phyloP scores from a whole-genome alignment of 2,329 filamentous ascomycete species.

The Exserohilum rostratum region DNA sequence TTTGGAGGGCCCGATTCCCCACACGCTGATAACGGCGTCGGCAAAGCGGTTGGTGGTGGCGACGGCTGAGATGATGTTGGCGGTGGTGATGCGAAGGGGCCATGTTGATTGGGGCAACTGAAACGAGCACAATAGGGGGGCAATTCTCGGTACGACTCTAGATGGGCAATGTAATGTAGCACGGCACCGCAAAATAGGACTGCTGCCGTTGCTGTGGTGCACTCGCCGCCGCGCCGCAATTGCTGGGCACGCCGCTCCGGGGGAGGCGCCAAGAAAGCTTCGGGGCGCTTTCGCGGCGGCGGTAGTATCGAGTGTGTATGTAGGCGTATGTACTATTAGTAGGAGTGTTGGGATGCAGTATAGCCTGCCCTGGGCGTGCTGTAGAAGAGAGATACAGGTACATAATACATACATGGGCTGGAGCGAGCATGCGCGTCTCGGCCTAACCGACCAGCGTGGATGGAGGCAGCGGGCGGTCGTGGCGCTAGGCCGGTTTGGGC shows the following conservation, averaged over 20 bases:
- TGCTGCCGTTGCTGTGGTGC: constrained; percentile 5
- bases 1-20: constrained; percentile 12
- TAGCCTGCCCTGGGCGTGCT: too few species aligned
- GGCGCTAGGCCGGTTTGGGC: constrained; percentile 13
- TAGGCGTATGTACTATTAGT: too few species aligned
- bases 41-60: constrained; percentile 3
- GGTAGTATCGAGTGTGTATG: too few species aligned
- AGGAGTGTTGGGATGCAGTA: too few species aligned
- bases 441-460: constrained; percentile 13
- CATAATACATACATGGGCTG: constrained; percentile 21
- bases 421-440: constrained; percentile 6
- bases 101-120: constrained; percentile 14
- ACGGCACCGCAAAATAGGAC: too few species aligned
- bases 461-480: constrained; percentile 7
- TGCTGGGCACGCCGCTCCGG: too few species aligned
- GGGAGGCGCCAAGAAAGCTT: constrained; percentile 9
- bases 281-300: too few species aligned
- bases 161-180: constrained; percentile 21
- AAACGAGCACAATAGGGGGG: constrained; percentile 21
- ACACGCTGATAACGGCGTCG: constrained; percentile 23
- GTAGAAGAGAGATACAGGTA: constrained; percentile 4
- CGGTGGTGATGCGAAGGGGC: not conserved
- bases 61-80: not conserved
- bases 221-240: constrained; percentile 18
- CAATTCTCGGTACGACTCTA: constrained; percentile 11